Percentiles rank a stretch among this genome's conserved stretches.
Evolutionary conservation across 352 stramenopile genomes (phyloP).

Genomic region (Globisporangium sylvaticum): DNA sequence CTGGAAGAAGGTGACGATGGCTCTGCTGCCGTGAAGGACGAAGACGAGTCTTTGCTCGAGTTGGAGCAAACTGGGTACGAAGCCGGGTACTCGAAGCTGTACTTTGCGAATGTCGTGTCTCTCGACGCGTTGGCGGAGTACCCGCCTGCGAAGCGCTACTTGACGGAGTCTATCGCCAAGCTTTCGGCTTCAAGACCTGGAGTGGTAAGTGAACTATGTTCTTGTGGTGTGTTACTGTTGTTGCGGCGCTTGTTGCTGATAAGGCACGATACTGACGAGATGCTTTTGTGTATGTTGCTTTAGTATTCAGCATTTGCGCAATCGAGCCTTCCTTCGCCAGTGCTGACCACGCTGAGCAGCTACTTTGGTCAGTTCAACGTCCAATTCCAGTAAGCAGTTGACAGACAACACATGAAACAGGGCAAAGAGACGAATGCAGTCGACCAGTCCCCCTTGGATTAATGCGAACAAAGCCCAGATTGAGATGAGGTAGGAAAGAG

Average conservation of each 20-base stretch:
- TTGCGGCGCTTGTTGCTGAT: slow-evolving; percentile 16
- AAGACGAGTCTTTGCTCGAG: slow-evolving; percentile 79
- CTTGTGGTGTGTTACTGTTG: background rate
- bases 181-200: slow-evolving; percentile 59
- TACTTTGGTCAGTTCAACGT: slow-evolving; percentile 71
- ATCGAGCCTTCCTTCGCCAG: slow-evolving; percentile 34
- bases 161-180: slow-evolving; percentile 64
- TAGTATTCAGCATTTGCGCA: slow-evolving; percentile 52
- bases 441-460: background rate
- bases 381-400: slow-evolving; percentile 46
- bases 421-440: slow-evolving; percentile 1
- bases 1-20: slow-evolving; percentile 67
- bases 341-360: slow-evolving; percentile 32
- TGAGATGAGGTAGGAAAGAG: background rate
- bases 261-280: background rate
- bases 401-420: background rate
- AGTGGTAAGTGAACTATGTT: slow-evolving; percentile 38
- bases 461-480: background rate
- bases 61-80: slow-evolving; percentile 89
- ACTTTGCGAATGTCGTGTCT: slow-evolving; percentile 84
- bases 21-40: slow-evolving; percentile 50
- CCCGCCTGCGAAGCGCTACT: slow-evolving; percentile 45
- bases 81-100: slow-evolving; percentile 91
- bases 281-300: slow-evolving; percentile 11
- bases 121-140: slow-evolving; percentile 89